Conservation (phyloP, 164 flowering plant genomes). For the Annona cherimola region DNA sequence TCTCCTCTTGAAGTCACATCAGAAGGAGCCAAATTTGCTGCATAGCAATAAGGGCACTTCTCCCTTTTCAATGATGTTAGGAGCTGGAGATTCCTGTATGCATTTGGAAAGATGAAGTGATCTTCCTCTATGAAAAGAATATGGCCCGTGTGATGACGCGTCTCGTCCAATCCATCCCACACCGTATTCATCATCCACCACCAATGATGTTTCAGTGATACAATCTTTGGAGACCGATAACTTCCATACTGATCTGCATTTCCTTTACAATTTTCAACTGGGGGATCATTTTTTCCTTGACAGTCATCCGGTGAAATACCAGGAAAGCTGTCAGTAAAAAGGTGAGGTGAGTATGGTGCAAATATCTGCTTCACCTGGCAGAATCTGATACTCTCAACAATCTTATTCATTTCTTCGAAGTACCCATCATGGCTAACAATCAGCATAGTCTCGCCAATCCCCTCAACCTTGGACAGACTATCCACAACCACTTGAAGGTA, state of each 20-base stretch:
- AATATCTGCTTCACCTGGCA: constrained; percentile 93
- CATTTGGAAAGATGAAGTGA: constrained; percentile 86
- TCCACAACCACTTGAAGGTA: constrained; percentile 65
- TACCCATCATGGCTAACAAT: constrained; percentile 91
- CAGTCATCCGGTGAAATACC: constrained; percentile 68
- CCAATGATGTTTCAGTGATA: constrained; percentile 96
- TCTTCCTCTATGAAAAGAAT: constrained; percentile 94
- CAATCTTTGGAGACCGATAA: constrained; percentile 83
- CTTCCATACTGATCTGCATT: constrained; percentile 88
- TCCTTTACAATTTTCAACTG: constrained; percentile 47
- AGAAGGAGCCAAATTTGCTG: constrained; percentile 80
- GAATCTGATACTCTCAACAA: constrained; percentile 63
- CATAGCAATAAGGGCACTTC: constrained; percentile 81
- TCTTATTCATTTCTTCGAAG: constrained; percentile 77
- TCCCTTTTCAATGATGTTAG: constrained; percentile 48
- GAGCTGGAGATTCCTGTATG: constrained; percentile 66
- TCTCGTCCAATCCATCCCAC: constrained; percentile 90
- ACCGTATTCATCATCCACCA: constrained; percentile 99
- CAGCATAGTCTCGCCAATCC: constrained; percentile 72
- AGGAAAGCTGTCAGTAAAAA: constrained; percentile 69
- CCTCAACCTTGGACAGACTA: constrained; percentile 67
- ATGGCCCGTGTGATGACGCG: constrained; percentile 50
- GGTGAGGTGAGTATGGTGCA: constrained; percentile 81
- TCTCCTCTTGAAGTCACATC: constrained; percentile 86
- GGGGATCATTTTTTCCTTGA: constrained; percentile 50